Evolutionary conservation across 768 basidiomycete species (phyloP), one percentile per base, ranked within the genome.

Genomic region (Lactarius evosmus): DNA sequence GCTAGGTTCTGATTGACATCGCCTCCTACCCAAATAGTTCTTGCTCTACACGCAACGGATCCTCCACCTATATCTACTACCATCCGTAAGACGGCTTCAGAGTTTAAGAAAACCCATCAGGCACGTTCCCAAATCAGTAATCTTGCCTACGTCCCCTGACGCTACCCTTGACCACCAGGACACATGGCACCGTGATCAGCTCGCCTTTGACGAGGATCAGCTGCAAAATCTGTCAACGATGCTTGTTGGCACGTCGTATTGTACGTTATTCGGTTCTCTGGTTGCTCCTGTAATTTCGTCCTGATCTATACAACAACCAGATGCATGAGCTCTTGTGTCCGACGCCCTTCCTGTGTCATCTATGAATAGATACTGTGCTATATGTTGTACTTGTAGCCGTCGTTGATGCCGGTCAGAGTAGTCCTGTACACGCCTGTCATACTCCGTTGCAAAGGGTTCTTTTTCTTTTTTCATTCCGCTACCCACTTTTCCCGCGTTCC

Each of bases 1-100:
- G 50, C 50, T 25, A 25, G n/a, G 14, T 34, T 19, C n/a, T 50
- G 33, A 60, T 56, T 60, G 50, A 65, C 51, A 17, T 40, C 27
- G 19, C 50, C 65, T 52, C 67, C 58, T 27, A 53, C 34, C 22
- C 41, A 29, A 53, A 11, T 56, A 91, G 89, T 89, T 30, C 80
- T 92, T 63, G 90, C 89, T 4, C 79, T 78, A 66, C 90, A 92
- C 74, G 86, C 88, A 29, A 87, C 89, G 29, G 90, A 95, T 74
- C 93, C 93, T 29, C 86, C 88, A 50, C 93, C 93, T 34, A 93
- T 96, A 72, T 92, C 91, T 27, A 92, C 91, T 9, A 93, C 93
- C 8, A 93, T 95, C 71, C 83, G 91, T 55, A 87, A 88, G 69
- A 90, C 86, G 74, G 89, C 89, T 63, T 88, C 88, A 51, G 90